Evolutionary conservation across 73 alveolate species (phyloP).

Genomic region (Paramecium sonneborni): DNA sequence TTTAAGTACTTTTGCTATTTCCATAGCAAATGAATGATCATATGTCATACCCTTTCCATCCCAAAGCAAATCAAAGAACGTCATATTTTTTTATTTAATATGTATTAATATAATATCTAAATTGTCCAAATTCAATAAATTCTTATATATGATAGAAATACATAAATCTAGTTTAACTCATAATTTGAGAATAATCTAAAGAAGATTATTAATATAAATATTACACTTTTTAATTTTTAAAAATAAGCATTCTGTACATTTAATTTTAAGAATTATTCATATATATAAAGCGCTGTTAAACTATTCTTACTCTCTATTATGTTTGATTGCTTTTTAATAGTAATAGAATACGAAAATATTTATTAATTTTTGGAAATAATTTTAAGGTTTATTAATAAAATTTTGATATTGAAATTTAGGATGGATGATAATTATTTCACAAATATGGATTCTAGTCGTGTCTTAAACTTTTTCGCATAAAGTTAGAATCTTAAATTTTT

Average conservation of each 20-base stretch:
- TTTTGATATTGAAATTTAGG: too few relatives aligned
- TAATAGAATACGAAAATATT: too few relatives aligned
- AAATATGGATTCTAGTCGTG: background rate
- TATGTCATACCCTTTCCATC: conserved; percentile 15
- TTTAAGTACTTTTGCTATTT: background rate
- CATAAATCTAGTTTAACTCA: background rate
- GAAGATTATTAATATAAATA: too few relatives aligned
- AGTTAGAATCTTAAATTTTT: background rate
- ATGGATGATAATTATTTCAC: background rate
- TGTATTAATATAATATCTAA: background rate
- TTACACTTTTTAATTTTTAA: too few relatives aligned
- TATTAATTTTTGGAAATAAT: too few relatives aligned
- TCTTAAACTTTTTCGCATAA: background rate
- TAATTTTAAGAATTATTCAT: too few relatives aligned
- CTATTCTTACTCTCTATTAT: too few relatives aligned
- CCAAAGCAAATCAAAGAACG: conserved; percentile 38
- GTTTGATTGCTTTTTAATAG: too few relatives aligned
- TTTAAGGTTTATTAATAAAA: too few relatives aligned
- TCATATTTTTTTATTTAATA: background rate
- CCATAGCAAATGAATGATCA: conserved; percentile 37
- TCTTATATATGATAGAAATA: background rate
- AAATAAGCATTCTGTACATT: too few relatives aligned
- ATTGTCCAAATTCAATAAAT: background rate
- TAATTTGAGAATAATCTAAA: background rate
- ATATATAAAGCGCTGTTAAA: too few relatives aligned